A percentile compares a stretch with the other conserved stretches of the same genome.
phyloP scores from a whole-genome alignment of 75 land plant genomes.

The Cunninghamia lanceolata region DNA sequence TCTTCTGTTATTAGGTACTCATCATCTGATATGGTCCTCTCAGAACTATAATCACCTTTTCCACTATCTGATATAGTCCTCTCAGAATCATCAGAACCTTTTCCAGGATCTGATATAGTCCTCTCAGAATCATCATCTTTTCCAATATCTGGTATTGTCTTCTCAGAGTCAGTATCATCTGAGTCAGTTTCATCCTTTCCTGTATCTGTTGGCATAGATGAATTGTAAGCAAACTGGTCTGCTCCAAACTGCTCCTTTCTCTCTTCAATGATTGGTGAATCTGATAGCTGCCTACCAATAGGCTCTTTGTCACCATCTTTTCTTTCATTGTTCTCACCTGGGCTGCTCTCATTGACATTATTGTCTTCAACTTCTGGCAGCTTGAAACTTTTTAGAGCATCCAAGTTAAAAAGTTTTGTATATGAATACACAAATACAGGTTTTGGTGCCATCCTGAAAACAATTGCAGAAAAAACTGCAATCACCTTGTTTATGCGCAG shows the following conservation, averaged over 20 bases:
- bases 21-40: neutral
- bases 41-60: neutral
- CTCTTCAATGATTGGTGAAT: too few relatives aligned
- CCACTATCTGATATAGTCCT: neutral
- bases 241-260: neutral
- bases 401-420: neutral
- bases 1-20: neutral
- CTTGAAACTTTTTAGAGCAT: neutral
- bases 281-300: neutral
- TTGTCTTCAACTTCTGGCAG: neutral
- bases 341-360: neutral
- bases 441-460: neutral
- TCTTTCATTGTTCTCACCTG: neutral
- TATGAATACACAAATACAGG: neutral
- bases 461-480: neutral
- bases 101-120: neutral
- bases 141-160: neutral
- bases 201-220: neutral
- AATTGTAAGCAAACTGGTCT: neutral
- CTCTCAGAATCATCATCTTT: neutral
- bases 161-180: neutral
- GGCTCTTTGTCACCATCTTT: neutral
- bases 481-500: neutral
- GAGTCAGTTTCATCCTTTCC: too few relatives aligned
- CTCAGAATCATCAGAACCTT: neutral